phyloP scores from a whole-genome alignment of 257 asterid genomes.

The Fraxinus quadrangulata region DNA sequence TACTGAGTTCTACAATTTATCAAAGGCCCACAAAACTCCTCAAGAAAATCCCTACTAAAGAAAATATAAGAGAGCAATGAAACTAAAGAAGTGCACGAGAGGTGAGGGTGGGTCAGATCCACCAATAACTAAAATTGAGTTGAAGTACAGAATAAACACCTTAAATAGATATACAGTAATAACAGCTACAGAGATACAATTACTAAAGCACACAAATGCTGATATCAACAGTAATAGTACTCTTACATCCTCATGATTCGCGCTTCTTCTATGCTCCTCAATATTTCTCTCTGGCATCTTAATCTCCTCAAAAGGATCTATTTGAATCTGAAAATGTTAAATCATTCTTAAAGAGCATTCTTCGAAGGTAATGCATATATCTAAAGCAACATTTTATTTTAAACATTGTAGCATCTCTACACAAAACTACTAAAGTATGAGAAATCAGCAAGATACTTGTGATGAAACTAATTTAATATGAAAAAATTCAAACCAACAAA shows the following conservation, averaged over 20 bases:
- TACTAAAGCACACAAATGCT: constrained; percentile 29
- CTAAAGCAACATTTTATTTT: no score
- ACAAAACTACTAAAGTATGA: no score
- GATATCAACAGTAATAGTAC: constrained; percentile 25
- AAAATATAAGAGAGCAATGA: background rate
- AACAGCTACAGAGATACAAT: constrained; percentile 1
- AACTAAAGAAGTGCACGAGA: background rate
- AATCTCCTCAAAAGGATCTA: no score
- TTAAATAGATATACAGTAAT: background rate
- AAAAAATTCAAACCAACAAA: background rate
- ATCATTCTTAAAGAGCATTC: no score
- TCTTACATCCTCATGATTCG: constrained; percentile 89
- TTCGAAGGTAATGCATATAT: no score
- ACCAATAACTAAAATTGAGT: background rate
- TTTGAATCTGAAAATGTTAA: no score
- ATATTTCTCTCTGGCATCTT: no score
- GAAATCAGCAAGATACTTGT: no score
- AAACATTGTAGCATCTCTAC: no score
- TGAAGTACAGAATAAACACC: constrained; percentile 7
- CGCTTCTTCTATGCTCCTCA: constrained; percentile 97
- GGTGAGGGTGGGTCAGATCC: background rate
- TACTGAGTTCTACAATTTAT: no score
- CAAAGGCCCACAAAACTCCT: no score
- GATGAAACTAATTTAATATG: background rate
- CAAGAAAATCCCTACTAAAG: background rate